Evolutionary conservation across 2,329 filamentous ascomycete genomes (phyloP).

Genomic region (Pestalotiopsis sp.): DNA sequence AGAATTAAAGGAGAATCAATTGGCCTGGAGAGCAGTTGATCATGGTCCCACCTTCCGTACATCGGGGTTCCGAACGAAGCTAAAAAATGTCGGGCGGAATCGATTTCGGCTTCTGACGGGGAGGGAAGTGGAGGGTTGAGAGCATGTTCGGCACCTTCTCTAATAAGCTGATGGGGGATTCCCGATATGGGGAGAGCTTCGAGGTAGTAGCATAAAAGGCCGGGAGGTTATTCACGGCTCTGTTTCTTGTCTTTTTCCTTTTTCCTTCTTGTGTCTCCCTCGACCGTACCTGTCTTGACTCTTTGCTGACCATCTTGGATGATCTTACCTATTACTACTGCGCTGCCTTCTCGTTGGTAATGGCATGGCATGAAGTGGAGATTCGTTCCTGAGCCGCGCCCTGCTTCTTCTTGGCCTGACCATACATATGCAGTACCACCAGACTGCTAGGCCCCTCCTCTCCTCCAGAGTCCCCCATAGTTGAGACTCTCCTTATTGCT

Average conservation of each 20-base stretch:
- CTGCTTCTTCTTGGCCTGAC: neutral
- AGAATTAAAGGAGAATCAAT: neutral
- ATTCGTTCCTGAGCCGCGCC: neutral
- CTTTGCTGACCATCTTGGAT: neutral
- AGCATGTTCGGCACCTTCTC: neutral
- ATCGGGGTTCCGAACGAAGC: slow-evolving; percentile 9
- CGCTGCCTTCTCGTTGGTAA: neutral
- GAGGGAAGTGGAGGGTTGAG: slow-evolving; percentile 3
- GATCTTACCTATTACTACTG: neutral
- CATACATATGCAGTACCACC: neutral
- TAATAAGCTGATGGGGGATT: slow-evolving; percentile 4
- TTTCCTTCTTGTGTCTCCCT: neutral
- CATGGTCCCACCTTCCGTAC: slow-evolving; percentile 3
- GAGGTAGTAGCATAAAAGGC: neutral
- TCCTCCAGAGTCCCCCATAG: neutral
- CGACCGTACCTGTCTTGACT: neutral
- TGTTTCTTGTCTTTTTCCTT: neutral
- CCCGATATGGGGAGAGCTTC: neutral
- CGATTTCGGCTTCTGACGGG: slow-evolving; percentile 7
- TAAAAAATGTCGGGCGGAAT: slow-evolving; percentile 8
- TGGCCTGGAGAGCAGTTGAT: neutral
- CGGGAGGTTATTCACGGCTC: neutral
- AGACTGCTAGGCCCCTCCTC: neutral
- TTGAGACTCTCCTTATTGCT: neutral
- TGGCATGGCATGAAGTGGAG: neutral